A percentile compares a stretch with the other conserved stretches of the same genome.
Evolutionary conservation across 495 filamentous ascomycete genomes (phyloP).

Genomic region (Astrothelium macrocarpum): DNA sequence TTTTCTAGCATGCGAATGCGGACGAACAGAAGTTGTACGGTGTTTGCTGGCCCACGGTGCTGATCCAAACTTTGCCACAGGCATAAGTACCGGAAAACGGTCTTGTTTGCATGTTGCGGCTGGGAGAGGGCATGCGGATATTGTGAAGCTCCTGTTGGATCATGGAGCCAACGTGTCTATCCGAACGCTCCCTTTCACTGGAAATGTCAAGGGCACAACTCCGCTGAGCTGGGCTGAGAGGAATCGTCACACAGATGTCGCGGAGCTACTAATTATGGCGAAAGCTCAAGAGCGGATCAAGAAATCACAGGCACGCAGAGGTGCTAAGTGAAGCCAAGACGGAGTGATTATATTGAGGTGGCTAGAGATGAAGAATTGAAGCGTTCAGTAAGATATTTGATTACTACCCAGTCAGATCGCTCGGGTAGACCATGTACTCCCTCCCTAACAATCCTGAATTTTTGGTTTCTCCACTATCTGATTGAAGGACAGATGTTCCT

Average conservation of each 20-base stretch:
- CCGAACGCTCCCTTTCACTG: neutral
- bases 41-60: neutral
- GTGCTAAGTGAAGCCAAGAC: slow-evolving; percentile 4
- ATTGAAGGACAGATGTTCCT: too few relatives aligned
- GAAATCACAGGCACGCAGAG: neutral
- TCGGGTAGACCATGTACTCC: too few relatives aligned
- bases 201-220: neutral
- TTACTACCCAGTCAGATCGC: too few relatives aligned
- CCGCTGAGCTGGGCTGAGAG: neutral
- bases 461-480: too few relatives aligned
- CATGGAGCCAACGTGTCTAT: neutral
- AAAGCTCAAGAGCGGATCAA: neutral
- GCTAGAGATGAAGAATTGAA: too few relatives aligned
- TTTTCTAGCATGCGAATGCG: neutral
- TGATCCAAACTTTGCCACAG: neutral
- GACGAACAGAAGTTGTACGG: neutral
- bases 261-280: neutral
- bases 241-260: neutral
- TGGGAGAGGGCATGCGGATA: neutral
- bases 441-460: too few relatives aligned
- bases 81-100: neutral
- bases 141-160: neutral
- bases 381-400: too few relatives aligned
- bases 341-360: too few relatives aligned
- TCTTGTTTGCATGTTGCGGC: neutral